Base-by-base conservation (phyloP, 2,329 filamentous ascomycete species). In the Penicillium frequentans region DNA sequence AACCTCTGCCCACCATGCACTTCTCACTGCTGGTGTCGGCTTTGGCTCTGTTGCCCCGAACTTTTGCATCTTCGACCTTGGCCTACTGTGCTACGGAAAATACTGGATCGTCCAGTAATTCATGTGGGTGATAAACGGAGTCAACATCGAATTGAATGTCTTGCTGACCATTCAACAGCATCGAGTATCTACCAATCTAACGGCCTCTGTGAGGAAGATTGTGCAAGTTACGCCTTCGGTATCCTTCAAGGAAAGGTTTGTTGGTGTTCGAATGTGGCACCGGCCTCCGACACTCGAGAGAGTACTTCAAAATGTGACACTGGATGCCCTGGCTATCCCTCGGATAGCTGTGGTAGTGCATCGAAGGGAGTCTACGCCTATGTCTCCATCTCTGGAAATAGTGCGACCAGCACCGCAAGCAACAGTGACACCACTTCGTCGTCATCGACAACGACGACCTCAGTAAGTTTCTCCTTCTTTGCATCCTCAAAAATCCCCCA, bases 241-340 rank as follows among this genome's bases (percentile, higher is more conserved):
- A 70, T 82, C 37, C 55, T 81, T 10, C 77, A 78, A 61, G 75
- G 69, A n/a, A 72, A 76, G 52, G 66, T 69, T 19, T 82, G 79
- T 65, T 82, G 79, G 79, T 82, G 79, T 64, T 77, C 79, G 9
- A 76, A 81, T 57, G 75, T 78, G 51, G 70, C 68, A 13, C 79
- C 79, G 2, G 69, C 72, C 8, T 58, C 70, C 37, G 73, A 70
- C 7, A 70, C 71, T 8, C 71, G 67, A 46, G 66, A 68, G 14
- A 54, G 62, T 23, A 44, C 49, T 4, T 65, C 67, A 1, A 61
- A 75, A 6, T 82, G 79, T 65, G 65, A 71, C 54, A 64, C 72
- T 42, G 47, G 59, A 21, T 82, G 79, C 54, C 79, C 79, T 11
- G 79, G 79, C n/a, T 81, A 77, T 63, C 73, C 73, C n/a, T 53